These are phyloP conservation scores for Chaetomium olivaceum DNA, from an alignment of 2,329 filamentous ascomycete genomes.

Conservation along the genomic window DNA sequence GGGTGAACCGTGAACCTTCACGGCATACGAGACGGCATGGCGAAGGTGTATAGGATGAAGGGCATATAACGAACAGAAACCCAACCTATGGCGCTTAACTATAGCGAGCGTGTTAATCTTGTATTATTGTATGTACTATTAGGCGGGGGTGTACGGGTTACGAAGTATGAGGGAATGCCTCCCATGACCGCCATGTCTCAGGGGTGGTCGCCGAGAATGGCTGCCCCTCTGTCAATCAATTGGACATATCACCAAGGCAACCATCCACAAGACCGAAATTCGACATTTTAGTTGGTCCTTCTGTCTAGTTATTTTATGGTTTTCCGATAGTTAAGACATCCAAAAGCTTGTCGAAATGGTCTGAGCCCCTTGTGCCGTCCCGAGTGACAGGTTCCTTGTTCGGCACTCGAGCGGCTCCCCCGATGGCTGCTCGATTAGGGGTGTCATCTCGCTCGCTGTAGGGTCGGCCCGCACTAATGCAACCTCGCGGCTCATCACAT, in stretches of 20 bases:
- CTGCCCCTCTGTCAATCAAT: not conserved
- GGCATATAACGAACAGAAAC: not conserved
- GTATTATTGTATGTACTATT: constrained; percentile 1
- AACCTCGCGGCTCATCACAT: constrained; percentile 25
- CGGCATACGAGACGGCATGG: not conserved
- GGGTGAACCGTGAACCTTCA: constrained; percentile 1
- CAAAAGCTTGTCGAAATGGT: not conserved
- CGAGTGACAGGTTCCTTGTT: not conserved
- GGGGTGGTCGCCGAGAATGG: not conserved
- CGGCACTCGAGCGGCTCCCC: constrained; percentile 12
- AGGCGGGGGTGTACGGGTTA: constrained; percentile 6
- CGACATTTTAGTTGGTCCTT: not conserved
- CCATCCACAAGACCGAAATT: not conserved
- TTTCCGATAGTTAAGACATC: not conserved
- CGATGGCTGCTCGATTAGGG: constrained; percentile 8
- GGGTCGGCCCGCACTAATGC: constrained; percentile 30
- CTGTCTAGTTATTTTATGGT: not conserved
- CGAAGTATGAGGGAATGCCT: not conserved
- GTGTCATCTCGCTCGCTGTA: constrained; percentile 30
- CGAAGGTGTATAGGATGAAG: not conserved
- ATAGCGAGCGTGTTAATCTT: not conserved
- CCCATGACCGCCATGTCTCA: not conserved
- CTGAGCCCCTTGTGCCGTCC: not conserved
- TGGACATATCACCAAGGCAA: not conserved
- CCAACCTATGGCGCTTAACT: not conserved